Evolutionary conservation across 495 filamentous ascomycete genomes (phyloP), one percentile per base, ranked within the genome.

Genomic region (Xylaria sp.): DNA sequence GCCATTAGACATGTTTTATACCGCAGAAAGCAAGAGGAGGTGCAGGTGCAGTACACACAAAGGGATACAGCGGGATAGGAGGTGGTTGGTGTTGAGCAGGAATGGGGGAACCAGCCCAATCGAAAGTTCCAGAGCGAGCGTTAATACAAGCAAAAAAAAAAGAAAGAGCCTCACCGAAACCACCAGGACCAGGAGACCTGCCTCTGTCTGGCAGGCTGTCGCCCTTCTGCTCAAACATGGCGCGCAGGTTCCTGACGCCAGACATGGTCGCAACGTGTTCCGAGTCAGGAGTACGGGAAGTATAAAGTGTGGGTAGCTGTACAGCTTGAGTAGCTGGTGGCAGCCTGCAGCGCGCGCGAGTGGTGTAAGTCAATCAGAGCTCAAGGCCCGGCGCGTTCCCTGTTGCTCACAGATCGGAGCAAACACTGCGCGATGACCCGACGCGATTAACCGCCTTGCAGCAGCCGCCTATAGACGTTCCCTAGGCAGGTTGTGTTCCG

Each of bases 171-270:
- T 71, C 78, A 80, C 78, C 74, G 52, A 77, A 41, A 58, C 76
- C 73, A 48, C 74, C 72, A 17, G 74, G 74, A 65, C 85, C 89
- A 67, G 92, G 91, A 50, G 92, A 93, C 77, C 91, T 87, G 69
- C 93, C 93, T 78, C 92, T 90, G 69, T 91, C 89, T 41, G 91
- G 90, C 65, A 92, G 89, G 46, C 86, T 33, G 35, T 72, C 85
- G 73, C 86, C 86, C 76, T 88, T 89, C 73, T 88, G 90, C 85
- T 97, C 94, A 78, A 97, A 97, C 86, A 93, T 93, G 75, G 94
- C 94, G 68, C 93, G 88, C 70, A 97, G 88, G 82, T 91, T 93
- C 79, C 78, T 86, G 72, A 86, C 85, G 69, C 79, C 80, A 71
- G 83, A 85, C 84, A 85, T 86, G 74, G 74, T 74, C 73, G 79